Conservation (phyloP, 352 stramenopile genomes). For the Pythium volutum region DNA sequence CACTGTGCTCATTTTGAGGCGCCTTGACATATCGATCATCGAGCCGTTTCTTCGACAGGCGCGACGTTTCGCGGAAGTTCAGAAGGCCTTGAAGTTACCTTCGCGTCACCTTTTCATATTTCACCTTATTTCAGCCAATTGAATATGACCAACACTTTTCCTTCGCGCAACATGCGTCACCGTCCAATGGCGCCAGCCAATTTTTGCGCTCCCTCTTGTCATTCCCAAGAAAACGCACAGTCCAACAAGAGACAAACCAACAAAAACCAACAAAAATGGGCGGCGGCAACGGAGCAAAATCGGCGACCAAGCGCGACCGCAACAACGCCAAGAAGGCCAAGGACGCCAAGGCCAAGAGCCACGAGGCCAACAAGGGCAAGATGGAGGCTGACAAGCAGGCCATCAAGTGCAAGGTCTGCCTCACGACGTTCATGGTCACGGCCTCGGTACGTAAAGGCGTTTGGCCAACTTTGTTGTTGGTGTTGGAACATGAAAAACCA, state of each 20-base stretch:
- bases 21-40: background rate
- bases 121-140: constrained; percentile 12
- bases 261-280: constrained; percentile 48
- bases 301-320: constrained; percentile 70
- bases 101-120: constrained; percentile 11
- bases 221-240: background rate
- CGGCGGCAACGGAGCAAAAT: constrained; percentile 84
- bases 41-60: background rate
- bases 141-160: background rate
- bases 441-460: constrained; percentile 51
- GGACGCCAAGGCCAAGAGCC: constrained; percentile 76
- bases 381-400: constrained; percentile 74
- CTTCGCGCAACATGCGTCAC: constrained; percentile 13
- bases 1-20: constrained; percentile 19
- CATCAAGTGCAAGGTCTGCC: constrained; percentile 88
- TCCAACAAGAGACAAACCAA: background rate
- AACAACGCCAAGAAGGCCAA: constrained; percentile 87
- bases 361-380: constrained; percentile 78
- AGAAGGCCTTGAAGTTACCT: constrained; percentile 18
- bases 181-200: constrained; percentile 19
- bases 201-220: background rate
- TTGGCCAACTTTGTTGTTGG: constrained; percentile 1
- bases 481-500: constrained; percentile 1
- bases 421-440: constrained; percentile 86
- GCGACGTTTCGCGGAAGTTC: constrained; percentile 19